phyloP scores from a whole-genome alignment of 331 rosid species.

The Ulmus americana region DNA sequence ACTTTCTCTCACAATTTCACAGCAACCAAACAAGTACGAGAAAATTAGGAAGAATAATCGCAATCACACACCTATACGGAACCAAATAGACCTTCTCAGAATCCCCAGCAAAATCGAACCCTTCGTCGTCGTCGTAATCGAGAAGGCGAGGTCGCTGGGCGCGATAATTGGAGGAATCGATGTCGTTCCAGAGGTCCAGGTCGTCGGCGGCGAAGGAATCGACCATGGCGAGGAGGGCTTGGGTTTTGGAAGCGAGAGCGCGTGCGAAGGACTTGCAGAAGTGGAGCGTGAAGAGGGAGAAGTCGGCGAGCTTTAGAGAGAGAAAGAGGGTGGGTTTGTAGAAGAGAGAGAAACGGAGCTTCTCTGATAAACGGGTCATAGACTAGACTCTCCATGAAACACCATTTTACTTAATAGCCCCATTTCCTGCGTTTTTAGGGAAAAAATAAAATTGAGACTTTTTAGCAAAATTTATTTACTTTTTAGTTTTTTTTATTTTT shows the following conservation, averaged over 20 bases:
- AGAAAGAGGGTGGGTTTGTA: conserved; percentile 48
- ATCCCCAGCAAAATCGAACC: conserved; percentile 12
- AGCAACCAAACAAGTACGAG: background rate
- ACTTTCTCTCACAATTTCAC: background rate
- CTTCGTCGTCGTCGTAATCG: conserved; percentile 32
- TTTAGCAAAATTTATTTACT: too few species aligned
- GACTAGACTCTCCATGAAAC: background rate
- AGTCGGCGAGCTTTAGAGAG: conserved; percentile 32
- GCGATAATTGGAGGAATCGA: conserved; percentile 30
- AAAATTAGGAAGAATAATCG: too few species aligned
- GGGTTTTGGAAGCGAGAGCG: conserved; percentile 51
- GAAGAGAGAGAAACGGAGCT: conserved; percentile 41
- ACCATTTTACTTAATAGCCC: background rate
- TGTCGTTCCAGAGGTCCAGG: conserved; percentile 43
- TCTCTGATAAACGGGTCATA: conserved; percentile 57
- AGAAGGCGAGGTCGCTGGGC: conserved; percentile 49
- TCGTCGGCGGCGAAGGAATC: conserved; percentile 22
- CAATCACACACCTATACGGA: conserved; percentile 42
- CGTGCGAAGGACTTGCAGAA: conserved; percentile 58
- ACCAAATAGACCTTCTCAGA: conserved; percentile 52
- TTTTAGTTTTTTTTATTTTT: too few species aligned
- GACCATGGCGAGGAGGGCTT: conserved; percentile 54
- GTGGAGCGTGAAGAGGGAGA: conserved; percentile 51
- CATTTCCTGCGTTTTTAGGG: too few species aligned
- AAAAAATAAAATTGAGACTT: too few species aligned